Evolutionary conservation across 305 asterid species (phyloP).

Genomic region (Petunia hybrid): DNA sequence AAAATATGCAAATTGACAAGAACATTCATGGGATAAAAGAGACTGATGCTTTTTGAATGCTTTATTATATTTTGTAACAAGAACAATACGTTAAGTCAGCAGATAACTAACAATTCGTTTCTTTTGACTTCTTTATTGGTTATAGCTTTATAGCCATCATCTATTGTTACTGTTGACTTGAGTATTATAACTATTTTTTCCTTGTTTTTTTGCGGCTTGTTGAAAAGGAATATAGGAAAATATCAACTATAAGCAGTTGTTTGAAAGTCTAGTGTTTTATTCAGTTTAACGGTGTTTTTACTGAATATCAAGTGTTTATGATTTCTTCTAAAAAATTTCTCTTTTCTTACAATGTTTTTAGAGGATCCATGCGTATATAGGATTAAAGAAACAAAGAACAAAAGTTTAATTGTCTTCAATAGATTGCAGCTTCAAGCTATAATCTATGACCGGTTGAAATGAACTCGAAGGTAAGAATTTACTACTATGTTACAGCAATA

Average conservation of each 20-base stretch:
- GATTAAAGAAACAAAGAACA: too few species aligned
- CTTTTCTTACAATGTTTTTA: too few species aligned
- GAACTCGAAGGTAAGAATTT: too few species aligned
- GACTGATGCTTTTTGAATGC: background rate
- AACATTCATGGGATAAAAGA: background rate
- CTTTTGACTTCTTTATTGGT: background rate
- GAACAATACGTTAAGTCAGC: background rate
- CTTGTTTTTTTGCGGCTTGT: background rate
- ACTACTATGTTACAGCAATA: too few species aligned
- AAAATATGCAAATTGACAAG: conserved; percentile 23
- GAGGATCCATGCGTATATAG: too few species aligned
- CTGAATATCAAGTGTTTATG: too few species aligned
- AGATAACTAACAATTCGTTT: background rate
- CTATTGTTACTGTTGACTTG: background rate
- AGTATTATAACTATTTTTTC: background rate
- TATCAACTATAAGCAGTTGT: background rate
- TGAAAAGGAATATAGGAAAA: background rate
- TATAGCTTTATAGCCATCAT: background rate
- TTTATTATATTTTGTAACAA: too few species aligned
- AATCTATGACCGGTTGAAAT: too few species aligned
- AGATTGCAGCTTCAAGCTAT: too few species aligned
- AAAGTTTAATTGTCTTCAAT: too few species aligned
- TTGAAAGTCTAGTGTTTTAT: background rate
- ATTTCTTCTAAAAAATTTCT: too few species aligned
- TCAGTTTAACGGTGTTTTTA: too few species aligned